These are phyloP conservation scores for Yamadazyma endophytica DNA, from an alignment of 805 yeast genomes.

Conservation along the genomic window DNA sequence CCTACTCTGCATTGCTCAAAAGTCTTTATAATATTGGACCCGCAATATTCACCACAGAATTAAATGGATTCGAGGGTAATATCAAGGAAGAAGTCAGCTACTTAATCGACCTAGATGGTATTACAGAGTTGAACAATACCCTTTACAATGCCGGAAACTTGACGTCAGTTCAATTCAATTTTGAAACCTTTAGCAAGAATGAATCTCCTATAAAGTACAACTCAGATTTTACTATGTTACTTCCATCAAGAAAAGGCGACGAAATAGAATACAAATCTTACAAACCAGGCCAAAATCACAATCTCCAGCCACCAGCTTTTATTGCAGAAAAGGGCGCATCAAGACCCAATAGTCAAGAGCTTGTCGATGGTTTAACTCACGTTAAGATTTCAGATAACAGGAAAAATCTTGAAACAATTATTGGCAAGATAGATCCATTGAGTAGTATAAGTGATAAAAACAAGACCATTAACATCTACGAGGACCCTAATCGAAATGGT, in stretches of 20 bases:
- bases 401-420: conserved; percentile 25
- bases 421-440: conserved; percentile 42
- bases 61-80: conserved; percentile 16
- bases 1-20: conserved; percentile 20
- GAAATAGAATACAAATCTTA: too few relatives aligned
- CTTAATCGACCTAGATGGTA: conserved; percentile 28
- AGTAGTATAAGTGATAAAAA: conserved; percentile 27
- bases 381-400: conserved; percentile 20
- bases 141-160: too few relatives aligned
- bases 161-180: too few relatives aligned
- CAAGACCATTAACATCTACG: conserved; percentile 36
- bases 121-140: conserved; percentile 9
- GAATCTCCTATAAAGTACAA: conserved; percentile 5
- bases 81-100: conserved; percentile 29
- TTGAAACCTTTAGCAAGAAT: too few relatives aligned
- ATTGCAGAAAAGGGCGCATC: too few relatives aligned
- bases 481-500: conserved; percentile 29
- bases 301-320: too few relatives aligned
- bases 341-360: neutral
- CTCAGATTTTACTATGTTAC: conserved; percentile 10
- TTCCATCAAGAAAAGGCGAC: conserved; percentile 10
- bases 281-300: too few relatives aligned
- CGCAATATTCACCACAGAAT: conserved; percentile 20
- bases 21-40: conserved; percentile 28
- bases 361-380: conserved; percentile 23